A percentile compares a stretch with the other conserved stretches of the same genome.
Conservation (phyloP, 306 rosid genomes). For the Vachellia collinsii region DNA sequence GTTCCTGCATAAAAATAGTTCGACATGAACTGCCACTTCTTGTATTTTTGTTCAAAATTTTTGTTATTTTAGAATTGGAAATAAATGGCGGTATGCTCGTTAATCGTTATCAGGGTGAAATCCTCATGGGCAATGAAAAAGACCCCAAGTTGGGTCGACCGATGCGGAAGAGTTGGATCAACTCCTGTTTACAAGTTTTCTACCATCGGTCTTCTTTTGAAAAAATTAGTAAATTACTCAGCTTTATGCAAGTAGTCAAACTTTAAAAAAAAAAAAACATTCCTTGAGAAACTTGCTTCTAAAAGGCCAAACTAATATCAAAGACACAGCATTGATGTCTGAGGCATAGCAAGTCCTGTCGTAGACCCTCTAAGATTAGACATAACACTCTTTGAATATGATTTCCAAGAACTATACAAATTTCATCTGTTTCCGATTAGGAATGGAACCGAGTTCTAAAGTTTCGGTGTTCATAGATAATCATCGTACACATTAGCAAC, state of each 20-base stretch:
- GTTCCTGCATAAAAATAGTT: too few relatives aligned
- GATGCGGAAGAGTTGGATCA: too few relatives aligned
- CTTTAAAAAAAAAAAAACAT: too few relatives aligned
- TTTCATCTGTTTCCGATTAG: neutral
- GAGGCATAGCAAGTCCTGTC: neutral
- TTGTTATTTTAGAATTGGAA: neutral
- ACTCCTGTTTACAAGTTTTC: too few relatives aligned
- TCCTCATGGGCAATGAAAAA: neutral
- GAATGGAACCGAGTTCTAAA: slow-evolving; percentile 3
- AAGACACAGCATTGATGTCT: neutral
- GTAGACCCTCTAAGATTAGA: neutral
- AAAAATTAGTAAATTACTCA: too few relatives aligned
- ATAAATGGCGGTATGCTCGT: neutral
- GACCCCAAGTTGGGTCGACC: too few relatives aligned
- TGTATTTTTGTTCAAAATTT: neutral
- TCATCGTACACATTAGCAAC: neutral
- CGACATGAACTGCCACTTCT: neutral
- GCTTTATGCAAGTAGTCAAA: too few relatives aligned
- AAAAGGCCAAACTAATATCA: neutral
- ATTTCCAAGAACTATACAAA: neutral
- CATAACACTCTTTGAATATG: neutral
- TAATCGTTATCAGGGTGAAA: neutral
- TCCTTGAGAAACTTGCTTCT: neutral
- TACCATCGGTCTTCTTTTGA: too few relatives aligned
- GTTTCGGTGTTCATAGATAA: slow-evolving; percentile 7